These are phyloP conservation scores for Daldinia grandis DNA, from an alignment of 495 filamentous ascomycete species.

Conservation along the genomic window DNA sequence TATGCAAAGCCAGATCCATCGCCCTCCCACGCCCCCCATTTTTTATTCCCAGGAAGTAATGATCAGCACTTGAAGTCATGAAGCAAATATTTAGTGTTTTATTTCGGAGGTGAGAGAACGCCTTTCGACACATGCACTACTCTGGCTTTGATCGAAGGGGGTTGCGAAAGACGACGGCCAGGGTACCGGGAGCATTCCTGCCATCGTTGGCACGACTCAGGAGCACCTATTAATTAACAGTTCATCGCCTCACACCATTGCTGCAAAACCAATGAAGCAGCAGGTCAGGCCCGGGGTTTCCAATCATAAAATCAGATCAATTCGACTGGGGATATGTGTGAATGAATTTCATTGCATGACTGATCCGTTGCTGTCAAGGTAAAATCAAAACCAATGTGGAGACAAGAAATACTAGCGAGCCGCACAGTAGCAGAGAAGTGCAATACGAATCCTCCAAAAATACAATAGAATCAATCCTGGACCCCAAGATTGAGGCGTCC, in stretches of 20 bases:
- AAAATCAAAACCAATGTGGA: not conserved
- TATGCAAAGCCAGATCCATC: constrained; percentile 10
- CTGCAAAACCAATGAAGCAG: not conserved
- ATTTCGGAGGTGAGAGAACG: not conserved
- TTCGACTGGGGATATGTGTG: not conserved
- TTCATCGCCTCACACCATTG: not conserved
- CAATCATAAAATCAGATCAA: constrained; percentile 9
- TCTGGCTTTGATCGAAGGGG: not conserved
- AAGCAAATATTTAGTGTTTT: not conserved
- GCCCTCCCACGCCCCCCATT: constrained; percentile 19
- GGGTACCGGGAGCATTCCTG: not conserved
- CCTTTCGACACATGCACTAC: not conserved
- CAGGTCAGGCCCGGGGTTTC: not conserved
- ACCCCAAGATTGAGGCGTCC: constrained; percentile 6
- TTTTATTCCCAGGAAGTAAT: constrained; percentile 15
- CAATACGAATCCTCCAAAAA: constrained; percentile 14
- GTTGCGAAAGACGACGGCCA: not conserved
- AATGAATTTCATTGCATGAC: constrained; percentile 6
- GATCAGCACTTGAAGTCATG: not conserved
- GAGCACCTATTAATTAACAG: constrained; percentile 30
- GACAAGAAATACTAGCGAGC: constrained; percentile 16
- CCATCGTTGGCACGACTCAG: not conserved
- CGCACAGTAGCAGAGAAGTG: not conserved
- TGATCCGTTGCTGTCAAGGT: constrained; percentile 4
- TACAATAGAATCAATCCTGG: constrained; percentile 22